Conservation (phyloP, 2,329 filamentous ascomycete genomes). For the Pseudocercospora ulei region DNA sequence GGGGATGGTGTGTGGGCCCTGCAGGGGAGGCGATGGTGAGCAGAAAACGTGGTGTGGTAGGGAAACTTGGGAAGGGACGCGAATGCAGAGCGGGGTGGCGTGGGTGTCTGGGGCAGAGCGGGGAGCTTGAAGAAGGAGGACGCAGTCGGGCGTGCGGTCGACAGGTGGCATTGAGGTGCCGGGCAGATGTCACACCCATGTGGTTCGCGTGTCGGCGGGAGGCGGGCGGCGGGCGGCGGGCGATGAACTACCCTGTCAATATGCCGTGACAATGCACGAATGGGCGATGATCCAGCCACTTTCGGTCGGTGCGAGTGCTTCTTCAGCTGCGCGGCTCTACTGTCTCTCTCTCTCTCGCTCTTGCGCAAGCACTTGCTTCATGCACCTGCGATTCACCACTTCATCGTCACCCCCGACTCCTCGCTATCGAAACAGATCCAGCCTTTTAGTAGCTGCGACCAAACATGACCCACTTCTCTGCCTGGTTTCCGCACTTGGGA, state of each 20-base stretch:
- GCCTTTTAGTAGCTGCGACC: constrained; percentile 46
- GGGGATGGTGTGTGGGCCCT: constrained; percentile 38
- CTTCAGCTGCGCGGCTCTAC: no score
- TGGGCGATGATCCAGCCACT: constrained; percentile 2
- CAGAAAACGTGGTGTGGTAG: constrained; percentile 34
- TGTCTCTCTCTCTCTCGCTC: not conserved
- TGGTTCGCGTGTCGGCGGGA: not conserved
- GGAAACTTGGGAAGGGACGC: not conserved
- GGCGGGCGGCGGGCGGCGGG: constrained; percentile 1
- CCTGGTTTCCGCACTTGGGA: constrained; percentile 67
- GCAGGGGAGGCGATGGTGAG: constrained; percentile 40
- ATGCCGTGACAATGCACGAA: constrained; percentile 3
- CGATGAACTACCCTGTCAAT: constrained; percentile 4
- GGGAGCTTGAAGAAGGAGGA: constrained; percentile 34
- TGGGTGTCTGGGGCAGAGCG: constrained; percentile 37
- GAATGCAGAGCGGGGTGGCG: constrained; percentile 27
- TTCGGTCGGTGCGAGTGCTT: constrained; percentile 3
- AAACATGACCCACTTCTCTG: constrained; percentile 87
- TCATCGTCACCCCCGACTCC: constrained; percentile 3
- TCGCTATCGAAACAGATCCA: not conserved
- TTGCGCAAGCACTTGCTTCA: constrained; percentile 5
- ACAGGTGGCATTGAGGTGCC: constrained; percentile 32
- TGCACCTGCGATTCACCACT: constrained; percentile 2
- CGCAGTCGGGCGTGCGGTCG: constrained; percentile 35
- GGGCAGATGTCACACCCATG: not conserved